These are phyloP conservation scores for Entomortierella chlamydospora DNA, from an alignment of 192 early-diverging fungal genomes.

Conservation along the genomic window DNA sequence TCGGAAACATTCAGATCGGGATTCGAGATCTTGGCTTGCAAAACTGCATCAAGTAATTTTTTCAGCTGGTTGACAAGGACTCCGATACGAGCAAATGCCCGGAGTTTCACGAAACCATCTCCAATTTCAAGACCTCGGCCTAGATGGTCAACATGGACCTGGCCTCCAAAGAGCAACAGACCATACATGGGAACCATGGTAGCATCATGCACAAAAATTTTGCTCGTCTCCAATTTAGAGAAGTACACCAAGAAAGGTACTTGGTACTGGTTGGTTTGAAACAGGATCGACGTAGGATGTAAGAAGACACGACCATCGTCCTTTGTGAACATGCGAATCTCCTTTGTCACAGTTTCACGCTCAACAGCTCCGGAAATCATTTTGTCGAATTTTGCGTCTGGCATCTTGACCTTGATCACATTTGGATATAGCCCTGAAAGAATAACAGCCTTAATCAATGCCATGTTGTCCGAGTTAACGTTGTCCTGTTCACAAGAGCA, in stretches of 20 bases:
- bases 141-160: conserved; percentile 76
- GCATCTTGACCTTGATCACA: conserved; percentile 75
- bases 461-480: conserved; percentile 61
- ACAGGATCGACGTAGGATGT: conserved; percentile 85
- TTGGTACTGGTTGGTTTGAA: conserved; percentile 67
- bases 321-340: conserved; percentile 78
- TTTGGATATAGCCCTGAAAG: conserved; percentile 88
- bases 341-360: conserved; percentile 74
- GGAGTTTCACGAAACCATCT: conserved; percentile 68
- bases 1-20: conserved; percentile 63
- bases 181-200: conserved; percentile 76
- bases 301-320: conserved; percentile 81
- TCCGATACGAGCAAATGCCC: conserved; percentile 79
- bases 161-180: conserved; percentile 86
- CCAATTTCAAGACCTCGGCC: conserved; percentile 73
- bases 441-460: conserved; percentile 77
- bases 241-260: conserved; percentile 79
- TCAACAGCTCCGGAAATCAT: conserved; percentile 78
- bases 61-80: conserved; percentile 84
- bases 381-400: conserved; percentile 79
- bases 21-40: conserved; percentile 79
- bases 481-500: conserved; percentile 56
- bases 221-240: conserved; percentile 71
- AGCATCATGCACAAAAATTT: conserved; percentile 75
- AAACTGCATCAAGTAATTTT: conserved; percentile 72